Conservation (phyloP, 2,329 filamentous ascomycete genomes). For the Botryotinia convoluta region DNA sequence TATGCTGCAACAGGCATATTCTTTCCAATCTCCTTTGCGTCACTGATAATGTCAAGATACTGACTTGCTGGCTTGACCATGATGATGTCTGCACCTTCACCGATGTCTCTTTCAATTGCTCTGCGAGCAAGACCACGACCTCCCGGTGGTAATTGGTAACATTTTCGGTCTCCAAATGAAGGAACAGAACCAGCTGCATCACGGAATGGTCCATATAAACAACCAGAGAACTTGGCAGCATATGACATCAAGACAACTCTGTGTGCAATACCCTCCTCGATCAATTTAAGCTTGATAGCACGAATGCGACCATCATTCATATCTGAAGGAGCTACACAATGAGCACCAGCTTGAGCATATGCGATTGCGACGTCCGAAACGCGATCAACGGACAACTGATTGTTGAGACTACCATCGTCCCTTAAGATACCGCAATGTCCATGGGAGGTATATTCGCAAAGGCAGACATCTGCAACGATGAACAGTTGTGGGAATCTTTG, state of each 20-base stretch:
- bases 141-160: slow-evolving; percentile 93
- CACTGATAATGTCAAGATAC: slow-evolving; percentile 95
- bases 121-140: slow-evolving; percentile 87
- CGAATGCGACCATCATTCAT: slow-evolving; percentile 99
- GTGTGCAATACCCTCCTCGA: slow-evolving; percentile 90
- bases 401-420: slow-evolving; percentile 91
- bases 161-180: slow-evolving; percentile 89
- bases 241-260: slow-evolving; percentile 95
- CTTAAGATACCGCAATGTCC: slow-evolving; percentile 95
- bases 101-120: slow-evolving; percentile 85
- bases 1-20: slow-evolving; percentile 94
- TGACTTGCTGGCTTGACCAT: slow-evolving; percentile 98
- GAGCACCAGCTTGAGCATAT: slow-evolving; percentile 91
- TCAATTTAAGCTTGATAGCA: slow-evolving; percentile 96
- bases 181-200: slow-evolving; percentile 90
- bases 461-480: slow-evolving; percentile 88
- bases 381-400: slow-evolving; percentile 86
- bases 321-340: slow-evolving; percentile 95
- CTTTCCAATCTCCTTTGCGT: slow-evolving; percentile 89
- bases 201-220: slow-evolving; percentile 93
- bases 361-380: slow-evolving; percentile 97
- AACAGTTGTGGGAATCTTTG: slow-evolving; percentile 86
- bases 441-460: slow-evolving; percentile 98
- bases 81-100: slow-evolving; percentile 93
- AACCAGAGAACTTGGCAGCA: slow-evolving; percentile 95